Evolutionary conservation across 352 stramenopile species (phyloP).

Genomic region (Halophytophthora polymorphica): DNA sequence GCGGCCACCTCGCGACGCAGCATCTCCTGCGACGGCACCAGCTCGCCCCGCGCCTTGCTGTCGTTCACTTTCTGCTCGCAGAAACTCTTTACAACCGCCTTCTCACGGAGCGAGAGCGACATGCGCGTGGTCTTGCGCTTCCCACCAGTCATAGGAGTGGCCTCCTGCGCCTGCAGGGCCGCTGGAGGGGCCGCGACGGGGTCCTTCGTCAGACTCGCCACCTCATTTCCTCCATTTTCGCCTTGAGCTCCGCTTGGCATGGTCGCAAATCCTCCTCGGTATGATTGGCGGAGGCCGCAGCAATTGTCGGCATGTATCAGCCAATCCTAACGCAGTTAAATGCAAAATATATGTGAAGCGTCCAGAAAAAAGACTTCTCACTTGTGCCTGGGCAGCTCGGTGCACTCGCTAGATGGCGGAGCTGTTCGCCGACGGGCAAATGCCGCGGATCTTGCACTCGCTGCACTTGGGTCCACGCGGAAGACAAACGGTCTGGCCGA

Average conservation of each 20-base stretch:
- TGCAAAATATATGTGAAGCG: no score
- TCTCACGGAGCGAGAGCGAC: conserved; percentile 67
- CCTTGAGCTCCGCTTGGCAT: conserved; percentile 3
- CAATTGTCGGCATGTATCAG: no score
- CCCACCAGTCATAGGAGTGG: not conserved
- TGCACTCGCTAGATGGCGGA: conserved; percentile 17
- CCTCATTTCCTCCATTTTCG: not conserved
- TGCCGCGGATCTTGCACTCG: conserved; percentile 58
- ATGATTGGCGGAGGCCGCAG: no score
- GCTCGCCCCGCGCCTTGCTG: conserved; percentile 50
- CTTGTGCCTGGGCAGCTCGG: no score
- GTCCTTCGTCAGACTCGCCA: no score
- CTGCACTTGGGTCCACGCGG: conserved; percentile 68
- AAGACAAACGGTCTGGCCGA: conserved; percentile 92
- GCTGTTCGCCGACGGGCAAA: conserved; percentile 71
- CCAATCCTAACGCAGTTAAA: no score
- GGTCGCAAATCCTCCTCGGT: no score
- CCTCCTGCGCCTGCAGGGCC: not conserved
- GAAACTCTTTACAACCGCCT: conserved; percentile 72
- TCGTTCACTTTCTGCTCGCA: conserved; percentile 62
- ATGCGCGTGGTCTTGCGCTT: conserved; percentile 38
- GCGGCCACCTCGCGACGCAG: conserved; percentile 47
- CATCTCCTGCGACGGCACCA: conserved; percentile 57
- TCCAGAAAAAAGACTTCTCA: not conserved
- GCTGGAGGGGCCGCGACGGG: not conserved